Conservation (phyloP, 176 grass and related monocot genomes). For the Bromus sterilis region DNA sequence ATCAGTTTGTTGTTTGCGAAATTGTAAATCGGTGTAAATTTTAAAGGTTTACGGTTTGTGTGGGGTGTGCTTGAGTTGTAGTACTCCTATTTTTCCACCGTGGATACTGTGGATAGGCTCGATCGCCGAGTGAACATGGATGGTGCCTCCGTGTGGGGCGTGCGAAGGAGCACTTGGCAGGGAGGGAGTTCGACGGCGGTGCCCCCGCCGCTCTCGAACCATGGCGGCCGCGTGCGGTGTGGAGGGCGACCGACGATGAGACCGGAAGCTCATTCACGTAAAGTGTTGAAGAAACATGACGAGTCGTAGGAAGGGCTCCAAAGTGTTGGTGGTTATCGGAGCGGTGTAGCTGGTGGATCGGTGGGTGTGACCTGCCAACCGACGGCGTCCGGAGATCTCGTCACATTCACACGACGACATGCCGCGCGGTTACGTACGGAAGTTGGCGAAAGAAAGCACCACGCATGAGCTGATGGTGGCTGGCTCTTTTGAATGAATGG, state of each 20-base stretch:
- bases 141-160: neutral
- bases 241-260: neutral
- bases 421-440: neutral
- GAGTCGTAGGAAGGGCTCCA: neutral
- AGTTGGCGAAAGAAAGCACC: neutral
- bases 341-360: neutral
- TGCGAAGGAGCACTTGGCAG: neutral
- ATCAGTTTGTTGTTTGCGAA: too few relatives aligned
- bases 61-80: too few relatives aligned
- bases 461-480: neutral
- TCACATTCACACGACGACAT: neutral
- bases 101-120: neutral
- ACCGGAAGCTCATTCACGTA: neutral
- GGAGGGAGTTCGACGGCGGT: neutral
- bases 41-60: too few relatives aligned
- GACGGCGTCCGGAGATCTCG: neutral
- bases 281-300: neutral
- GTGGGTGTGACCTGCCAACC: conserved; percentile 7
- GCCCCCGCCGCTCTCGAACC: neutral
- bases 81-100: too few relatives aligned
- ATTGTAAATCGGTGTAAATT: too few relatives aligned
- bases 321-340: neutral
- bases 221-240: neutral
- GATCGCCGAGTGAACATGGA: neutral
- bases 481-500: too few relatives aligned